Evolutionary conservation across 83 land plant species (phyloP), one percentile per base, ranked within the genome.

Genomic region (Picea engelmannii): DNA sequence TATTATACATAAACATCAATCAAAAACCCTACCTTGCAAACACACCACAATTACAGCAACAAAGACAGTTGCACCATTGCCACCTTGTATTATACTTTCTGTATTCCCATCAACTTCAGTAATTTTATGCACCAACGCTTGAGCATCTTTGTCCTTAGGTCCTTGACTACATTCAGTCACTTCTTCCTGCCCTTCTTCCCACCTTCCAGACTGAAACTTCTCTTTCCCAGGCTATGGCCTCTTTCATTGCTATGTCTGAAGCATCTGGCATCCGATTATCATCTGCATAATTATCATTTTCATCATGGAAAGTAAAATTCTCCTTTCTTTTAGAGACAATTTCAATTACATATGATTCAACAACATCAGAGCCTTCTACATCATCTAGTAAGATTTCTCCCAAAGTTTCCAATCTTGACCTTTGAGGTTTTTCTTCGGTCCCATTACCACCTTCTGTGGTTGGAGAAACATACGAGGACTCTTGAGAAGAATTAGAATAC

Each of bases 291-390:
- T 11, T 23, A 12, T 76, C 78, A 49, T 8, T 55, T 58, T 49
- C 24, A 52, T 76, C 47, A 70, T 70, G 75, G 12, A 55, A 25
- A 58, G 47, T 6, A 11, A 76, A 55, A 12, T 24, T 24, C 17
- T 55, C n/a, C 55, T 24, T 76, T 76, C 25, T 27, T 27, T 27
- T 1, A 27, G 31, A 27, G 31, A 27, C 31, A 27, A 27, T 27
- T 27, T 27, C 31, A 16, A 76, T 55, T 55, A 23, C 62, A 76
- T 76, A 76, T 21, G 38, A 76, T 55, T 59, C 78, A 52, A 21
- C 27, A 49, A 76, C 61, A 55, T 52, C 62, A 76, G 15, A 76
- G 24, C 18, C n/a, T 23, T 76, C 31, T 27, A 0, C 31, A 27
- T 27, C 31, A 27, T 27, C 31, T 27, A 27, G 31, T 27, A 27